Evolutionary conservation across 768 basidiomycete genomes (phyloP).

Genomic region (Amanita exitialis): DNA sequence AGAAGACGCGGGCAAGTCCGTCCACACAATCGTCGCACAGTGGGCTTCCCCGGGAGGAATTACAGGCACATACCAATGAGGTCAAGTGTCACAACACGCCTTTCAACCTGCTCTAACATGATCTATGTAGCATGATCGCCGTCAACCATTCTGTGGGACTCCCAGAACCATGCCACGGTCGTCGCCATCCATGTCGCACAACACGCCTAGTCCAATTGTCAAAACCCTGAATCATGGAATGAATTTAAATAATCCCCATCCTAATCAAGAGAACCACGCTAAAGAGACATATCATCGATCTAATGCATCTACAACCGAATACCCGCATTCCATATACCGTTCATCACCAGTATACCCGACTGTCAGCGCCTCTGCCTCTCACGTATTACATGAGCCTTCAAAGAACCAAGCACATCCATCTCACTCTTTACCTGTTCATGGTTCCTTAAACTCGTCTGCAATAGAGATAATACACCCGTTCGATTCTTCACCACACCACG

Average conservation of each 20-base stretch:
- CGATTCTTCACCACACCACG: background rate
- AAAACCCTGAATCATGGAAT: background rate
- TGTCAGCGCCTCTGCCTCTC: background rate
- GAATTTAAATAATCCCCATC: background rate
- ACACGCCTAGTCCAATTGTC: background rate
- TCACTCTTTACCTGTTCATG: background rate
- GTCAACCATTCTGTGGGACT: background rate
- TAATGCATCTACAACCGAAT: background rate
- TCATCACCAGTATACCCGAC: slow-evolving; percentile 3
- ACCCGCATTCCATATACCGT: slow-evolving; percentile 4
- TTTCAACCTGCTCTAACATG: background rate
- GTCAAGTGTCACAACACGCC: background rate
- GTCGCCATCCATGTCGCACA: slow-evolving; percentile 2
- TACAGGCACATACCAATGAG: background rate
- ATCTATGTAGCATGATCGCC: background rate
- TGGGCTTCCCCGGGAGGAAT: background rate
- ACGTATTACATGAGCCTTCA: background rate
- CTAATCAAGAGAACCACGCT: background rate
- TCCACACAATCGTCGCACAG: background rate
- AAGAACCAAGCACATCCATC: background rate
- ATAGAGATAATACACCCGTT: background rate
- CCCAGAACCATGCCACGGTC: background rate
- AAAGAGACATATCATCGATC: background rate
- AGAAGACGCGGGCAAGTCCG: slow-evolving; percentile 1
- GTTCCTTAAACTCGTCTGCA: background rate